A percentile compares a stretch with the other conserved stretches of the same genome.
Conservation (phyloP, 2,329 filamentous ascomycete species). For the Calonectria hongkongensis region DNA sequence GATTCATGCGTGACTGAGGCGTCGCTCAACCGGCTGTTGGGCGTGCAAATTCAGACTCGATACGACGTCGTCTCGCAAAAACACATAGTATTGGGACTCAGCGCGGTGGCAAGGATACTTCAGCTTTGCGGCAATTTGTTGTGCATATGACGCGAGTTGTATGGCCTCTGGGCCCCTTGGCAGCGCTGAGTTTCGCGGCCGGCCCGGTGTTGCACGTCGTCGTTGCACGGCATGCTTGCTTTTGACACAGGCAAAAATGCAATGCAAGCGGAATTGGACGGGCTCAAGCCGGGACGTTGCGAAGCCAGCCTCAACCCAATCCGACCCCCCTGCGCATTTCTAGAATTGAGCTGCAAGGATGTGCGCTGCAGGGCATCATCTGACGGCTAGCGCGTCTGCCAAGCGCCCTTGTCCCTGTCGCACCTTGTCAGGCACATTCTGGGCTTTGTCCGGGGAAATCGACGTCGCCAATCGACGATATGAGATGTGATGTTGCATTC, state of each 20-base stretch:
- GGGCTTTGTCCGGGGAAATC: slow-evolving; percentile 41
- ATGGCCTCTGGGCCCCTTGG: slow-evolving; percentile 31
- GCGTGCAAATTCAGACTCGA: background rate
- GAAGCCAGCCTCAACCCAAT: slow-evolving; percentile 36
- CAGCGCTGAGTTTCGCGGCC: slow-evolving; percentile 37
- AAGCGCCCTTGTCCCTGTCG: slow-evolving; percentile 39
- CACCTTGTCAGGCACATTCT: slow-evolving; percentile 40
- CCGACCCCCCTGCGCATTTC: slow-evolving; percentile 34
- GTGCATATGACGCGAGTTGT: slow-evolving; percentile 36
- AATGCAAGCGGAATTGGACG: slow-evolving; percentile 32
- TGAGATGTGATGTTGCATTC: slow-evolving; percentile 36
- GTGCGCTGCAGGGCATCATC: slow-evolving; percentile 43
- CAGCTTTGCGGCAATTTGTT: slow-evolving; percentile 41
- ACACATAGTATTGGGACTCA: background rate
- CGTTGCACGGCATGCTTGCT: slow-evolving; percentile 8
- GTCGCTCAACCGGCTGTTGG: slow-evolving; percentile 2
- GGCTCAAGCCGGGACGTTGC: slow-evolving; percentile 29
- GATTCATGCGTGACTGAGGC: slow-evolving; percentile 36
- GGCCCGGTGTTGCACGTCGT: slow-evolving; percentile 34
- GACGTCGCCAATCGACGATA: slow-evolving; percentile 33
- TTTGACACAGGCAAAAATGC: slow-evolving; percentile 9
- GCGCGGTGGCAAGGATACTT: slow-evolving; percentile 4
- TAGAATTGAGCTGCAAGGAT: slow-evolving; percentile 31
- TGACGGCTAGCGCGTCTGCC: slow-evolving; percentile 31
- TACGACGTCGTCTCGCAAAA: slow-evolving; percentile 6